Conservation (phyloP, 371 early-diverging fungal genomes). For the Mycotypha africana region DNA sequence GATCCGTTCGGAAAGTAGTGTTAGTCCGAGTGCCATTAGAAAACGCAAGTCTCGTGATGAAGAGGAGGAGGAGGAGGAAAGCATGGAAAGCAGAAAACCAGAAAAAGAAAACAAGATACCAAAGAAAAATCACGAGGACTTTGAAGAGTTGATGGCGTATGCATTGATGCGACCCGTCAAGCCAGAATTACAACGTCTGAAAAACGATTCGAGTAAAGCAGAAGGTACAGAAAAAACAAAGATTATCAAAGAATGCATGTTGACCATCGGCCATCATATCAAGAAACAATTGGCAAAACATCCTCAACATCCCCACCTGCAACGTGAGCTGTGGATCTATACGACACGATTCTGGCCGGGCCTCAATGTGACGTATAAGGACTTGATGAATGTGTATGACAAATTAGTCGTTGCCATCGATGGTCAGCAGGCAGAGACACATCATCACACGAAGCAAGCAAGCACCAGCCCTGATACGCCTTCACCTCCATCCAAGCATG, state of each 20-base stretch:
- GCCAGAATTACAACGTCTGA: slow-evolving; percentile 18
- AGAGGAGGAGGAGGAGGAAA: no score
- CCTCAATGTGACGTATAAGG: slow-evolving; percentile 35
- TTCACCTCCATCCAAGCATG: no score
- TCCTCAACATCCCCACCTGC: slow-evolving; percentile 7
- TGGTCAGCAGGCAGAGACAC: no score
- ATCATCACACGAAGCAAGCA: no score
- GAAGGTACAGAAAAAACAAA: slow-evolving; percentile 50
- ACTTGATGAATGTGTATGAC: slow-evolving; percentile 52
- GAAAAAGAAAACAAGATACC: slow-evolving; percentile 12
- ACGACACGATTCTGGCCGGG: slow-evolving; percentile 63
- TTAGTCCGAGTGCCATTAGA: no score
- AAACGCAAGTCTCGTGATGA: no score
- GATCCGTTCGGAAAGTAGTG: no score
- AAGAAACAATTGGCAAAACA: slow-evolving; percentile 7
- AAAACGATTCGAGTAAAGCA: slow-evolving; percentile 42
- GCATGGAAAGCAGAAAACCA: no score
- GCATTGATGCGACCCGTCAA: slow-evolving; percentile 15
- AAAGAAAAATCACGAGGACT: slow-evolving; percentile 1
- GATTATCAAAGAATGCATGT: slow-evolving; percentile 54
- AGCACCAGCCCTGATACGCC: no score
- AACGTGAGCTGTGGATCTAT: slow-evolving; percentile 54
- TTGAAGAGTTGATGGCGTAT: slow-evolving; percentile 9
- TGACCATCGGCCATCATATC: slow-evolving; percentile 61
- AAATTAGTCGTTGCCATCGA: slow-evolving; percentile 21